Evolutionary conservation across 495 filamentous ascomycete species (phyloP), one percentile per base, ranked within the genome.

Genomic region (Tirmania nivea): DNA sequence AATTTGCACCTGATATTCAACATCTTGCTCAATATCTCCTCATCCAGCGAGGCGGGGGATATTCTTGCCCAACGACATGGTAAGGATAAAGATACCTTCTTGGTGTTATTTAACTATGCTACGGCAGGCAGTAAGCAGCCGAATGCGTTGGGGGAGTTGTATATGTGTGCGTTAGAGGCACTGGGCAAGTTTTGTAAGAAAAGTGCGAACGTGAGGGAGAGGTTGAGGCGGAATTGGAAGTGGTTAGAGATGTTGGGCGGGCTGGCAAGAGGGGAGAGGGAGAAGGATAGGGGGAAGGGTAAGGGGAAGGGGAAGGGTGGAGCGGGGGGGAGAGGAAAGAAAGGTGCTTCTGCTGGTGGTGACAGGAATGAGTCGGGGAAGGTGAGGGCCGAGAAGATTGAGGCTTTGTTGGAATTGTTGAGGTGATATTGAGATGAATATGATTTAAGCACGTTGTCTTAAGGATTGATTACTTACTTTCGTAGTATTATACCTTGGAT

Each of bases 11-110:
- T 31, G 7, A 25, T 52, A 12, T 47, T 61, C 10, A 58, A 55
- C 35, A 55, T 63, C 17, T 48, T 63, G 17, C 51, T 50, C 9
- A 58, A 56, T 8, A 53, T 63, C 51, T 56, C 55, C 16, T 49
- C 39, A 25, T 35, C 49, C 31, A 52, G 2, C 25, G 25, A 31
- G 25, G 25, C 25, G 7, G 25, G 25, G 25, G 0, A 3, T 31
- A 31, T 31, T 52, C 10, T 48, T 51, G 31, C 47, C 19, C 35
- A 53, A 3, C 20, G 25, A 14, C 45, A 52, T 49, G 60, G 48
- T 35, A 17, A 11, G 16, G 51, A 35, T 12, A 56, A 50, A 48
- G 62, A 64, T 39, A 25, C 57, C 17, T 61, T 64, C 25, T 47
- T 34, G 9, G 50, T 51, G 45, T 36, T 64, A 4, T 34, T 64